phyloP scores from a whole-genome alignment of 306 rosid species.

The Trifolium fragiferum region DNA sequence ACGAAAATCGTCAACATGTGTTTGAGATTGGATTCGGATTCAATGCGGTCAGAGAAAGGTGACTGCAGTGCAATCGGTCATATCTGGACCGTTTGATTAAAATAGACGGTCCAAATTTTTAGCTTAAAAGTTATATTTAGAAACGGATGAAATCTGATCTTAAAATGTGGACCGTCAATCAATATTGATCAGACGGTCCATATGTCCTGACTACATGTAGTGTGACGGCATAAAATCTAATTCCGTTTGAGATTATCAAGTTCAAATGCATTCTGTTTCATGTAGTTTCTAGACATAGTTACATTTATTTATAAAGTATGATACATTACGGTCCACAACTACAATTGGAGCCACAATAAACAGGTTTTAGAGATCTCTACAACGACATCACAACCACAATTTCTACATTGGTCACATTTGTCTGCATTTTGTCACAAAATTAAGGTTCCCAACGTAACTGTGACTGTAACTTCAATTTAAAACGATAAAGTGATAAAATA shows the following conservation, averaged over 20 bases:
- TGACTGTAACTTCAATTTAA: background rate
- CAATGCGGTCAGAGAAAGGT: too few species aligned
- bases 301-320: background rate
- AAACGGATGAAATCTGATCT: too few species aligned
- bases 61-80: too few species aligned
- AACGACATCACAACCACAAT: background rate
- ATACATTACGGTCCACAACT: background rate
- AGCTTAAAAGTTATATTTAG: too few species aligned
- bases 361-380: background rate
- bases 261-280: background rate
- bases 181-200: too few species aligned
- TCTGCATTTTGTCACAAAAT: background rate
- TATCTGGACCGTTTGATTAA: too few species aligned
- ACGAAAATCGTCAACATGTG: background rate
- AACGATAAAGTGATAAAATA: slow-evolving; percentile 16
- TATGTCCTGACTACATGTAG: too few species aligned
- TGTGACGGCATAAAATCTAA: too few species aligned
- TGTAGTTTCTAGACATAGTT: background rate
- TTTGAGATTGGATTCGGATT: too few species aligned
- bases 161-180: too few species aligned
- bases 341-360: background rate
- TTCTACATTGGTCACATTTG: background rate
- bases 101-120: too few species aligned
- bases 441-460: background rate
- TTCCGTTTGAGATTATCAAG: background rate